Evolutionary conservation across 176 grass and related monocot species (phyloP).

Genomic region (Chrysopogon serrulatus): DNA sequence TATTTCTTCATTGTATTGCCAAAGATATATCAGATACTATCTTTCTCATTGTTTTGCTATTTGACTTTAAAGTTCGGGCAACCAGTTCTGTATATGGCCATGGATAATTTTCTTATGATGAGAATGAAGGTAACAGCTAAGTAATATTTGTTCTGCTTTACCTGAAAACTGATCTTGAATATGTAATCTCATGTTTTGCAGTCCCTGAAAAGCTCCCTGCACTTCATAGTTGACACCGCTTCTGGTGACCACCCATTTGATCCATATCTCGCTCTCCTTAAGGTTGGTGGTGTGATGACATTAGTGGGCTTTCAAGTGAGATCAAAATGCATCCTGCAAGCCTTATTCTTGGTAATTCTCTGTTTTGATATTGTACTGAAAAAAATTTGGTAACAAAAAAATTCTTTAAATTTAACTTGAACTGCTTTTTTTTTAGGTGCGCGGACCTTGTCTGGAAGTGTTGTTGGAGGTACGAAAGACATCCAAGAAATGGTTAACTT

Average conservation of each 20-base stretch:
- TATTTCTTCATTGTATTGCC: background rate
- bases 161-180: background rate
- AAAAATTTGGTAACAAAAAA: background rate
- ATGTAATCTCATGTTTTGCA: slow-evolving; percentile 26
- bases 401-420: background rate
- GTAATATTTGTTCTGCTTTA: background rate
- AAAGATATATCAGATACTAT: background rate
- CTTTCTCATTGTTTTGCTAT: background rate
- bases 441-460: slow-evolving; percentile 52
- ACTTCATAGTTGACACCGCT: slow-evolving; percentile 76
- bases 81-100: background rate
- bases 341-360: slow-evolving; percentile 44
- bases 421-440: slow-evolving; percentile 29
- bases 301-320: slow-evolving; percentile 57
- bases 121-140: background rate
- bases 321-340: slow-evolving; percentile 54
- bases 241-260: slow-evolving; percentile 80
- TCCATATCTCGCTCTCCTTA: slow-evolving; percentile 62
- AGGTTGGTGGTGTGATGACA: slow-evolving; percentile 54
- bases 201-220: slow-evolving; percentile 50
- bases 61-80: background rate
- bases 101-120: background rate
- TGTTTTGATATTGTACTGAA: background rate
- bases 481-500: slow-evolving; percentile 59
- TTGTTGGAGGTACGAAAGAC: slow-evolving; percentile 52